phyloP scores from a whole-genome alignment of 768 basidiomycete species.

The Dacryopinax spathularia region DNA sequence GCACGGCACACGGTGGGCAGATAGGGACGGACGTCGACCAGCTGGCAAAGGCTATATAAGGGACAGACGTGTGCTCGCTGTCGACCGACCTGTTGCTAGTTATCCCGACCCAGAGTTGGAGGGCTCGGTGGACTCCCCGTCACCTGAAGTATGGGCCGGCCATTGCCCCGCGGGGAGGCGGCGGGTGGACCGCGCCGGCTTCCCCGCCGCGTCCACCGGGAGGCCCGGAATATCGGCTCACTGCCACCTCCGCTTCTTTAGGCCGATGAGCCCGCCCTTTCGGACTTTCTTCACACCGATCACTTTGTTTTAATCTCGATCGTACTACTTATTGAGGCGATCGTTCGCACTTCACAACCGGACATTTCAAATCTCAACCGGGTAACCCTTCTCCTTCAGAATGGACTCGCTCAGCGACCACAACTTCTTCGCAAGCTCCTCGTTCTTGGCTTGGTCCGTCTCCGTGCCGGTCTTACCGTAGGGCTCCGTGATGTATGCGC shows the following conservation, averaged over 20 bases:
- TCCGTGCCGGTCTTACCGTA: slow-evolving; percentile 22
- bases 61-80: background rate
- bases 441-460: slow-evolving; percentile 19
- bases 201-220: background rate
- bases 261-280: background rate
- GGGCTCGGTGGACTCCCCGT: background rate
- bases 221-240: background rate
- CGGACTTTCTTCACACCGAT: background rate
- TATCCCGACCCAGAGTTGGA: too few species aligned
- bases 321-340: too few species aligned
- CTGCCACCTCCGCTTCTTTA: slow-evolving; percentile 3
- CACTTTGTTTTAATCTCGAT: too few species aligned
- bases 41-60: background rate
- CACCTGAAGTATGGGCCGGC: background rate
- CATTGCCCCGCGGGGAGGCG: background rate
- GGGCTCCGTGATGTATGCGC: slow-evolving; percentile 21
- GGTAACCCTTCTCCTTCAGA: slow-evolving; percentile 20
- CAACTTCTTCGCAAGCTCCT: slow-evolving; percentile 16
- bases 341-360: too few species aligned
- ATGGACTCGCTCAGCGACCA: slow-evolving; percentile 20
- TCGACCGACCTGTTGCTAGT: background rate
- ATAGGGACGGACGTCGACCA: background rate
- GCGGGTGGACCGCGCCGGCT: slow-evolving; percentile 3
- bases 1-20: background rate
- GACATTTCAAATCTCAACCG: background rate